A percentile compares a stretch with the other conserved stretches of the same genome.
These are phyloP conservation scores for Colletotrichum tabaci DNA, from an alignment of 2,329 filamentous ascomycete genomes.

Conservation along the genomic window DNA sequence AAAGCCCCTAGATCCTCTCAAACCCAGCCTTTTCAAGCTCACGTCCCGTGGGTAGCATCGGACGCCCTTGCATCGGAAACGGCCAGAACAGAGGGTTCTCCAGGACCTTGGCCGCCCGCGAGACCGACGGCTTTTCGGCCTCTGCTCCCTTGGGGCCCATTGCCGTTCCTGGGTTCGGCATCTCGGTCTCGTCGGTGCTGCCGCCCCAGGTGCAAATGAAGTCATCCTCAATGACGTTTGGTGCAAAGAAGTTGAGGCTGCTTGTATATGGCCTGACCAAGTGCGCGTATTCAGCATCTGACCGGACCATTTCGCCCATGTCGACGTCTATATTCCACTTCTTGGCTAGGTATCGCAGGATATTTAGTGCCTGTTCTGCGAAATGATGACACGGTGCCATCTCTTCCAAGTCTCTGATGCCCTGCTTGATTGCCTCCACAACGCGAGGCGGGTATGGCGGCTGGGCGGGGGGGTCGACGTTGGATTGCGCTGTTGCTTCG, in stretches of 20 bases:
- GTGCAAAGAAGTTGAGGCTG: constrained; percentile 72
- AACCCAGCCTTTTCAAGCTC: constrained; percentile 69
- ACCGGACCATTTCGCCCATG: constrained; percentile 51
- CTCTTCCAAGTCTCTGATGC: constrained; percentile 70
- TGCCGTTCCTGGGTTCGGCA: constrained; percentile 22
- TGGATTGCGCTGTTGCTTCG: constrained; percentile 13
- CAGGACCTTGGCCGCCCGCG: constrained; percentile 53
- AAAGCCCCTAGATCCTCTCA: constrained; percentile 51
- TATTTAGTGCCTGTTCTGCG: constrained; percentile 72
- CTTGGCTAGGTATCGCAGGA: constrained; percentile 69
- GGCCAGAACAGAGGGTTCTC: constrained; percentile 74
- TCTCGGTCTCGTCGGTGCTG: constrained; percentile 34
- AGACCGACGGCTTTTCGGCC: constrained; percentile 34
- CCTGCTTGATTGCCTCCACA: constrained; percentile 64
- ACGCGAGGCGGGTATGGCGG: constrained; percentile 57
- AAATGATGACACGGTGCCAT: constrained; percentile 75
- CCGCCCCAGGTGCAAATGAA: constrained; percentile 64
- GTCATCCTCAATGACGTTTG: constrained; percentile 64
- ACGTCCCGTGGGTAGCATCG: constrained; percentile 64
- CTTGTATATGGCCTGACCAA: constrained; percentile 63
- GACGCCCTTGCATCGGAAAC: constrained; percentile 72
- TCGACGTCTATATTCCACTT: constrained; percentile 72
- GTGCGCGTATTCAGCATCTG: constrained; percentile 55
- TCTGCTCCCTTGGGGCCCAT: constrained; percentile 21
- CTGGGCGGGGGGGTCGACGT: constrained; percentile 46